Base-by-base conservation (phyloP, 495 filamentous ascomycete genomes). In the Jackrogersella minutella region DNA sequence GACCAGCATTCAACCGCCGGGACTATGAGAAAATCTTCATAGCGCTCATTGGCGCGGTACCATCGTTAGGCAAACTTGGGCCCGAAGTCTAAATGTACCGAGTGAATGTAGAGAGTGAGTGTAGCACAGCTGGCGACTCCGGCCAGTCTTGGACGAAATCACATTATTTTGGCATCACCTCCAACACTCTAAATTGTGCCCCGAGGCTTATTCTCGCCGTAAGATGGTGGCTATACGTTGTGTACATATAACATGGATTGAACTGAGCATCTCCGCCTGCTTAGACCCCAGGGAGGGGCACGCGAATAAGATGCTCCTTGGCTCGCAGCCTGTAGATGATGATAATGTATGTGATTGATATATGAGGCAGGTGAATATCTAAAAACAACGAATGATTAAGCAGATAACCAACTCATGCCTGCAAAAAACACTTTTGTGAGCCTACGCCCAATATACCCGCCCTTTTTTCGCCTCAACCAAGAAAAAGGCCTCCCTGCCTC, bases 41-140 rank as follows among this genome's bases (percentile, higher is more conserved):
- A 8, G 36, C 22, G 28, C 16, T 43, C 16, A 68, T 63, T 63
- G 65, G 65, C 57, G 58, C 47, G 54, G 46, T 55, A 40, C 31
- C 10, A 41, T 55, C 24, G 56, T 28, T 34, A 69, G 66, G 60
- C 66, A 64, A 69, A 69, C 60, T 46, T 37, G 19, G 10, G 24
- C 49, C 56, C 46, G 17, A 33, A 46, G 31, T 30, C 30, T 52
- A 61, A 49, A 37, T 52, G 41, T 60, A 60, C n/a, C n/a, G n/a
- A n/a, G n/a, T n/a, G n/a, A n/a, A n/a, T n/a, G n/a, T n/a, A n/a
- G n/a, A n/a, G n/a, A n/a, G n/a, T 60, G 55, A 57, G 36, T 40
- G 59, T 64, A 68, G 55, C 40, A 60, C 47, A 59, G 40, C 33
- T 58, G 63, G 50, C 31, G 47, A 47, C 28, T 41, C 55, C 22